These are phyloP conservation scores for Suillus placidus DNA, from an alignment of 768 basidiomycete species.

Conservation along the genomic window DNA sequence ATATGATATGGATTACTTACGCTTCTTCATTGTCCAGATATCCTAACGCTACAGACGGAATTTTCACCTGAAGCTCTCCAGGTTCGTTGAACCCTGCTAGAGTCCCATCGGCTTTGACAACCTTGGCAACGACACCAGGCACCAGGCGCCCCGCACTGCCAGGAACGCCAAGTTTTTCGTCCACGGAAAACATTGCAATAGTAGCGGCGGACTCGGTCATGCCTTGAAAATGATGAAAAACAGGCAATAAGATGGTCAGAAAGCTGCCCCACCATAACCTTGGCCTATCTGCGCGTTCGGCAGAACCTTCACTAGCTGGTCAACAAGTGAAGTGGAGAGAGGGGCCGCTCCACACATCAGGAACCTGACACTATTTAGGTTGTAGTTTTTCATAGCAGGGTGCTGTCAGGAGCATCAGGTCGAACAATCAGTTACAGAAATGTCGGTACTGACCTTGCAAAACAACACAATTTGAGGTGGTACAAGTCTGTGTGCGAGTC, in stretches of 20 bases:
- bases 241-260: neutral
- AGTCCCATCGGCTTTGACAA: constrained; percentile 61
- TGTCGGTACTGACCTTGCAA: constrained; percentile 55
- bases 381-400: constrained; percentile 50
- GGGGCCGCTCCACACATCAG: constrained; percentile 67
- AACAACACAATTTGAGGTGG: constrained; percentile 68
- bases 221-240: constrained; percentile 38
- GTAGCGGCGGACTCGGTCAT: constrained; percentile 68
- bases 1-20: constrained; percentile 42
- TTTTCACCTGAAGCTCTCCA: constrained; percentile 59
- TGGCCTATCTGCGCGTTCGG: constrained; percentile 67
- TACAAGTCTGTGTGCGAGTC: constrained; percentile 47
- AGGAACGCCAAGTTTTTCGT: constrained; percentile 49
- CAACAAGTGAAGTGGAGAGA: constrained; percentile 57
- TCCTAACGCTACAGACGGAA: constrained; percentile 42
- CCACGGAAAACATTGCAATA: constrained; percentile 50
- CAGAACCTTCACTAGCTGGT: constrained; percentile 45
- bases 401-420: constrained; percentile 39
- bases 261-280: constrained; percentile 51
- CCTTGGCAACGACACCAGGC: constrained; percentile 56
- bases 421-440: constrained; percentile 8
- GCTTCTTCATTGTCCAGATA: constrained; percentile 62
- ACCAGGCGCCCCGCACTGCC: constrained; percentile 54
- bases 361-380: constrained; percentile 55
- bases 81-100: constrained; percentile 56